Percentiles rank a stretch among this genome's conserved stretches.
Conservation (phyloP, 169 alveolate genomes). For the Plasmodium coatneyi region DNA sequence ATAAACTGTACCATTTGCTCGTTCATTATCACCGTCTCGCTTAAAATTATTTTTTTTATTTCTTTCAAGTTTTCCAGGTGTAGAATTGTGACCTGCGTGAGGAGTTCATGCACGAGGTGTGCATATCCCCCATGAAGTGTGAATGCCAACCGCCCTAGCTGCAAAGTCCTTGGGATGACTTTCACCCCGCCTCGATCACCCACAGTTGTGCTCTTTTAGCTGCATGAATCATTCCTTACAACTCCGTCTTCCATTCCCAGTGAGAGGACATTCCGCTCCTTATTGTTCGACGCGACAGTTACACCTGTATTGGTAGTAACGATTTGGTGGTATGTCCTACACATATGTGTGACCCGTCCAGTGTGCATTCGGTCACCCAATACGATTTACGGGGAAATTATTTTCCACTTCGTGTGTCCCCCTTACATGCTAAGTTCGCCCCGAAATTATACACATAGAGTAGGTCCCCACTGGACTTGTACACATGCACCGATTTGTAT, state of each 20-base stretch:
- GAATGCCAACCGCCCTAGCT: background rate
- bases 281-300: background rate
- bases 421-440: conserved; percentile 27
- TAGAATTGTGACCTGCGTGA: conserved; percentile 17
- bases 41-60: conserved; percentile 14
- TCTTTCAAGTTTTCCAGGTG: conserved; percentile 14
- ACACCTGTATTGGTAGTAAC: conserved; percentile 3
- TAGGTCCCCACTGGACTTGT: conserved; percentile 26
- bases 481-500: conserved; percentile 15
- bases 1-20: conserved; percentile 19
- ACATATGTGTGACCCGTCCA: background rate
- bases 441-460: conserved; percentile 1
- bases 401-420: background rate
- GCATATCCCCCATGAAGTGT: background rate
- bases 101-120: background rate
- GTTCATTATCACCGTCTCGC: background rate
- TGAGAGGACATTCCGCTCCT: background rate
- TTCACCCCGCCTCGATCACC: background rate
- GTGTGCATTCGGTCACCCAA: background rate
- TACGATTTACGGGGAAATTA: background rate
- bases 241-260: conserved; percentile 27
- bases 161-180: background rate
- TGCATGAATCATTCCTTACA: background rate
- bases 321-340: background rate
- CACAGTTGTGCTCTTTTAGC: background rate